These are phyloP conservation scores for Tephrocybe sp. DNA, from an alignment of 768 basidiomycete species.

Conservation along the genomic window DNA sequence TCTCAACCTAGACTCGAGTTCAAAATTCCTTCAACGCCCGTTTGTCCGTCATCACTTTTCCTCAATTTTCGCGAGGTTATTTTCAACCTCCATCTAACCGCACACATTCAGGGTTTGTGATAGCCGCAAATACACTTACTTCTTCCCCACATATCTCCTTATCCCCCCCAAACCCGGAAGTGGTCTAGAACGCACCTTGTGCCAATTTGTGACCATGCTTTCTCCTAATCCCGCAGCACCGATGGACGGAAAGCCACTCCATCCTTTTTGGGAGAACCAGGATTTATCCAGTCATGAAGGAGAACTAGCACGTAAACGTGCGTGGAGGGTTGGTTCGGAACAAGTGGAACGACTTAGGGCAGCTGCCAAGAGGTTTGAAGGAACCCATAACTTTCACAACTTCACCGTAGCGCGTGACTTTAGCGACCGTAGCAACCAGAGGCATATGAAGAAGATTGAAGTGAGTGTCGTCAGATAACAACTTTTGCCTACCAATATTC, in stretches of 20 bases:
- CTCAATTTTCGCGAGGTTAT: background rate
- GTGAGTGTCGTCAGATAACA: constrained; percentile 36
- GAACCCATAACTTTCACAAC: constrained; percentile 97
- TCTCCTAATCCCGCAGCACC: constrained; percentile 18
- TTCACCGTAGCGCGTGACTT: constrained; percentile 90
- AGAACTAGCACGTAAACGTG: constrained; percentile 63
- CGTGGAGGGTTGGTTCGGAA: constrained; percentile 60
- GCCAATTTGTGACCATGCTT: constrained; percentile 28
- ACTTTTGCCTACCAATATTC: background rate
- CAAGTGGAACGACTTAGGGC: constrained; percentile 56
- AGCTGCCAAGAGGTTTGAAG: constrained; percentile 65
- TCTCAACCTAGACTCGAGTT: constrained; percentile 49
- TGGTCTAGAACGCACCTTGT: constrained; percentile 48
- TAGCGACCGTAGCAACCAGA: constrained; percentile 73
- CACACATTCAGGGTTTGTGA: constrained; percentile 69
- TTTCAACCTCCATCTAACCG: constrained; percentile 10
- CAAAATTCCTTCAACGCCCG: constrained; percentile 85
- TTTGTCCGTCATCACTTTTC: constrained; percentile 40
- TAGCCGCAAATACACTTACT: constrained; percentile 96
- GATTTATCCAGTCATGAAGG: constrained; percentile 45
- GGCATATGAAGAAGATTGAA: constrained; percentile 88
- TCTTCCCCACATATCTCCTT: constrained; percentile 90
- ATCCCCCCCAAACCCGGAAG: constrained; percentile 84
- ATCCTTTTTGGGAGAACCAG: constrained; percentile 63
- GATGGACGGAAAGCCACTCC: constrained; percentile 20